A percentile compares a stretch with the other conserved stretches of the same genome.
Evolutionary conservation across 2,329 filamentous ascomycete genomes (phyloP).

Genomic region (Colletotrichum karsti): DNA sequence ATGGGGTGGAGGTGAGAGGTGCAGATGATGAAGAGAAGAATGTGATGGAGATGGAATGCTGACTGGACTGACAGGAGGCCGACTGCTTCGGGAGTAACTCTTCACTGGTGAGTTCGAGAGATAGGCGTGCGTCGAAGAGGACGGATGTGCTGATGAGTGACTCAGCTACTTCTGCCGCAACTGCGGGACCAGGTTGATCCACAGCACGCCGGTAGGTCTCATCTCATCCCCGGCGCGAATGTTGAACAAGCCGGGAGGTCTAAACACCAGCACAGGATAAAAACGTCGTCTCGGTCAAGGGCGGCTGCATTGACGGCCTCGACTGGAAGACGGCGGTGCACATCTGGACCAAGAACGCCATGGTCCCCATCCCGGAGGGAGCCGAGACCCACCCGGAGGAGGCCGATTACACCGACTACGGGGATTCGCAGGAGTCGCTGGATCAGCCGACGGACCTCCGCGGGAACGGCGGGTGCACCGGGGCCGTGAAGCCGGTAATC

Average conservation of each 20-base stretch:
- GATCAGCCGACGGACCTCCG: conserved; percentile 54
- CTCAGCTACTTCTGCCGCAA: conserved; percentile 70
- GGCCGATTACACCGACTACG: conserved; percentile 53
- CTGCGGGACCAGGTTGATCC: conserved; percentile 73
- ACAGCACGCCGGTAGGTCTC: conserved; percentile 62
- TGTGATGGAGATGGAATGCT: background rate
- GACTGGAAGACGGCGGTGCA: conserved; percentile 70
- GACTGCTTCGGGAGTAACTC: conserved; percentile 62
- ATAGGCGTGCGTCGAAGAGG: background rate
- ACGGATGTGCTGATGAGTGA: background rate
- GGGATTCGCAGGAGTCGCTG: conserved; percentile 52
- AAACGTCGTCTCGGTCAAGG: conserved; percentile 71
- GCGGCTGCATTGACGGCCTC: conserved; percentile 71
- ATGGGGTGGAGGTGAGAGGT: background rate
- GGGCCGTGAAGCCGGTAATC: background rate
- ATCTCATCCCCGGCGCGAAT: background rate
- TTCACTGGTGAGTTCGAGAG: conserved; percentile 60
- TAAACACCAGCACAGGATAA: conserved; percentile 50
- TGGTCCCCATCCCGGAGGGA: conserved; percentile 74
- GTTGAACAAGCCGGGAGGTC: background rate
- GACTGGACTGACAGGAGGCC: conserved; percentile 53
- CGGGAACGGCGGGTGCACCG: conserved; percentile 38
- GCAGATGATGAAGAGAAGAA: background rate
- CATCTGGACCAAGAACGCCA: conserved; percentile 73
- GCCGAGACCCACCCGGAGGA: conserved; percentile 65